Percentiles rank a stretch among this genome's conserved stretches.
phyloP scores from a whole-genome alignment of 305 asterid genomes.

The Fraxinus floribunda region DNA sequence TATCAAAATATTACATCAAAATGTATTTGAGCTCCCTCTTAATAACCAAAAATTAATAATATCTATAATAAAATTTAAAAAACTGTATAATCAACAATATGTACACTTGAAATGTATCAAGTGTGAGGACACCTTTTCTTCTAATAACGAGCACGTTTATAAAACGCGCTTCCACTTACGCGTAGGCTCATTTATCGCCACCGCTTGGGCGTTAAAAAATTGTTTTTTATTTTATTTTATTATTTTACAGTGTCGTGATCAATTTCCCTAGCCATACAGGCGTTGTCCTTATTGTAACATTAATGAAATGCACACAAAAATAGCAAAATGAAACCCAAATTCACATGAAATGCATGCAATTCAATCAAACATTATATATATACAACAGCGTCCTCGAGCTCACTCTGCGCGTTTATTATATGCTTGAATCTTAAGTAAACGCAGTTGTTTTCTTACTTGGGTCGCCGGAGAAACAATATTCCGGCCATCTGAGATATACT shows the following conservation, averaged over 20 bases:
- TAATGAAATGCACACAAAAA: constrained; percentile 45
- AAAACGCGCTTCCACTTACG: constrained; percentile 13
- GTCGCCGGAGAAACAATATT: constrained; percentile 38
- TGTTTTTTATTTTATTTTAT: background rate
- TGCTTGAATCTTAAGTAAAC: constrained; percentile 20
- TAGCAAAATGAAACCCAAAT: constrained; percentile 44
- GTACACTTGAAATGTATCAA: background rate
- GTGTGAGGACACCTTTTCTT: background rate
- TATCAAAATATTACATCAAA: too few species aligned
- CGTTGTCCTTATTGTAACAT: constrained; percentile 29
- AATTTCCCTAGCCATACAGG: constrained; percentile 26
- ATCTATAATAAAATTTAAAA: too few species aligned
- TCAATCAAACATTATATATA: constrained; percentile 44
- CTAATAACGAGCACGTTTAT: background rate
- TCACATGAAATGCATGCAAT: constrained; percentile 40
- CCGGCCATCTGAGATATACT: constrained; percentile 28
- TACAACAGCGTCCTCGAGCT: constrained; percentile 32
- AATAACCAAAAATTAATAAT: too few species aligned
- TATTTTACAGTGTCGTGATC: constrained; percentile 44
- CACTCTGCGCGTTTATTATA: constrained; percentile 22
- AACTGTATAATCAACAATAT: background rate
- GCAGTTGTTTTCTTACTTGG: constrained; percentile 9
- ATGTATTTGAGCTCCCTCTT: too few species aligned
- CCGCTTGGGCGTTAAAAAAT: background rate
- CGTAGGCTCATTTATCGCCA: constrained; percentile 6